phyloP scores from a whole-genome alignment of 1,284 basidiomycete species.

The Anthracocystis panici-leucophaei region DNA sequence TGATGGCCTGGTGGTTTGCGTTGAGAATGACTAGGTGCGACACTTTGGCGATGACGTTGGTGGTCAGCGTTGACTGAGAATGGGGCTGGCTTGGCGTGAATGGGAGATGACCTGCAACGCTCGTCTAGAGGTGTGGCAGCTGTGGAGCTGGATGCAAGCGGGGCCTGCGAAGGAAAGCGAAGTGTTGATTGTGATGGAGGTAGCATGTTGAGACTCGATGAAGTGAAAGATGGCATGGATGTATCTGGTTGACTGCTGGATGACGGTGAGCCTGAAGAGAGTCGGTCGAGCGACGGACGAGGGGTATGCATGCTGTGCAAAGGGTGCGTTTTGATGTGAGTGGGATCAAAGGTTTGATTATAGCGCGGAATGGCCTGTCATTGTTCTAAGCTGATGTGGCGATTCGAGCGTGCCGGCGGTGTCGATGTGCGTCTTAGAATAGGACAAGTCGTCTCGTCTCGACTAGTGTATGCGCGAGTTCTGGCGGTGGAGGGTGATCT shows the following conservation, averaged over 20 bases:
- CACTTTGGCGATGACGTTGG: conserved; percentile 13
- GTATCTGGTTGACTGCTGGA: conserved; percentile 9
- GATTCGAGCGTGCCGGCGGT: too few relatives aligned
- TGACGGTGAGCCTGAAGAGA: conserved; percentile 10
- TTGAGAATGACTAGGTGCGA: neutral
- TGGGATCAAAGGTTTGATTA: neutral
- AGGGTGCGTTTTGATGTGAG: neutral
- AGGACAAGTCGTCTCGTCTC: neutral
- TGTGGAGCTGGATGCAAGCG: conserved; percentile 2
- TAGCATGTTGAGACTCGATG: conserved; percentile 26
- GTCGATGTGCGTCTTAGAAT: too few relatives aligned
- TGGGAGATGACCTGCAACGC: conserved; percentile 25
- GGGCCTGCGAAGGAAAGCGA: conserved; percentile 34
- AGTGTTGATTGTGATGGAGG: conserved; percentile 37
- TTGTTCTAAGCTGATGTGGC: neutral
- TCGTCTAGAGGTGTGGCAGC: conserved; percentile 16
- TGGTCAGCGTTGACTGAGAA: conserved; percentile 1
- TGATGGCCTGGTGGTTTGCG: conserved; percentile 5
- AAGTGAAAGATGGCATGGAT: conserved; percentile 3
- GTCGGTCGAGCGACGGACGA: conserved; percentile 20
- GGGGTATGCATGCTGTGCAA: conserved; percentile 13
- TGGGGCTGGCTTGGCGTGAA: conserved; percentile 3
- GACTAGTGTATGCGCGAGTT: neutral
- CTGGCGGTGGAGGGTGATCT: neutral
- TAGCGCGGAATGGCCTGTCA: neutral